These are phyloP conservation scores for Phellinidium pouzarii DNA, from an alignment of 1,284 basidiomycete species.

Conservation along the genomic window DNA sequence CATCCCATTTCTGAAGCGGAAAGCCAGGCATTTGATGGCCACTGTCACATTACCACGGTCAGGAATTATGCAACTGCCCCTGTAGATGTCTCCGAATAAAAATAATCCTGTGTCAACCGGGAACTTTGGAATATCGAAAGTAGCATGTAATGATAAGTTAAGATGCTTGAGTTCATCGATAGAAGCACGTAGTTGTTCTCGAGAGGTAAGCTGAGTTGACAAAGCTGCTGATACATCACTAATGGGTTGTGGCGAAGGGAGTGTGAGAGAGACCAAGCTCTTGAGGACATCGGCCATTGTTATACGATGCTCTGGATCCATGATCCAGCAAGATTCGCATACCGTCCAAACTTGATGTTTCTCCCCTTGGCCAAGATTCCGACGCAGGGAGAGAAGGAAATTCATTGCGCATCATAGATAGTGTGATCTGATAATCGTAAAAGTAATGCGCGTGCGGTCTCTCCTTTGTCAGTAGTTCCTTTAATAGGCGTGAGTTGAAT, in stretches of 20 bases:
- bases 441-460: neutral
- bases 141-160: neutral
- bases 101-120: neutral
- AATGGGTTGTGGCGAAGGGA: too few species aligned
- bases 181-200: too few species aligned
- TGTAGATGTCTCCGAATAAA: neutral
- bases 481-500: neutral
- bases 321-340: neutral
- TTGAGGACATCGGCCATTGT: neutral
- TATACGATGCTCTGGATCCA: neutral
- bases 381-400: neutral
- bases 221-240: neutral
- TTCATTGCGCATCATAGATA: neutral
- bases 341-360: neutral
- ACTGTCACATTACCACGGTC: neutral
- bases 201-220: neutral
- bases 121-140: neutral
- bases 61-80: neutral
- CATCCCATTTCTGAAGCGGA: neutral
- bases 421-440: neutral
- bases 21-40: neutral
- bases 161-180: too few species aligned
- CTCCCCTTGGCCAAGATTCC: neutral
- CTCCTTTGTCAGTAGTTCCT: conserved; percentile 6
- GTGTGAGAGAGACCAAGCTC: neutral